Conservation (phyloP, 2,329 filamentous ascomycete genomes). For the Alternaria gansuensis region DNA sequence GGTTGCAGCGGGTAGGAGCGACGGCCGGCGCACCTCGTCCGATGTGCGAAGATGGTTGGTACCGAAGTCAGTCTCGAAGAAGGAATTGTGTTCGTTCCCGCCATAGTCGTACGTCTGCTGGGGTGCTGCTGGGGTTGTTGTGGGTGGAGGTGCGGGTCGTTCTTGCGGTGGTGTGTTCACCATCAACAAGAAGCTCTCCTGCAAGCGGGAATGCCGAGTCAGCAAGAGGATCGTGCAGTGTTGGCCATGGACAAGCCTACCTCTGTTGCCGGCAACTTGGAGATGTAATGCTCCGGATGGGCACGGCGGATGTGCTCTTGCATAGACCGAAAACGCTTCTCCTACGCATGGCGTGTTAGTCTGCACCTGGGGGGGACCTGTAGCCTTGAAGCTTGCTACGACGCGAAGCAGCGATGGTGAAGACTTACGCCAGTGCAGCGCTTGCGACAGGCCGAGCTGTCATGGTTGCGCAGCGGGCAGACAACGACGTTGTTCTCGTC, state of each 20-base stretch:
- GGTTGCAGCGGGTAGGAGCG: slow-evolving; percentile 72
- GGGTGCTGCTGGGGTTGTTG: slow-evolving; percentile 50
- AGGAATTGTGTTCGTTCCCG: slow-evolving; percentile 68
- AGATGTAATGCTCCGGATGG: slow-evolving; percentile 96
- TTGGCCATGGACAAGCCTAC: slow-evolving; percentile 10
- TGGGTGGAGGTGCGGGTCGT: slow-evolving; percentile 62
- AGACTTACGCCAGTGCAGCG: slow-evolving; percentile 94
- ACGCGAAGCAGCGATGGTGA: slow-evolving; percentile 19
- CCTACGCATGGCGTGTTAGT: slow-evolving; percentile 63
- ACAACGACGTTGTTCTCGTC: slow-evolving; percentile 96
- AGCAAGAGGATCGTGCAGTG: slow-evolving; percentile 8
- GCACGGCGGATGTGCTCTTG: slow-evolving; percentile 98
- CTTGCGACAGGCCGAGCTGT: slow-evolving; percentile 96
- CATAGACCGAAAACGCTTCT: slow-evolving; percentile 97
- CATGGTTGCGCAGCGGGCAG: slow-evolving; percentile 93
- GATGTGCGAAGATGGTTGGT: slow-evolving; percentile 72
- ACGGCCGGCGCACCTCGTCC: slow-evolving; percentile 73
- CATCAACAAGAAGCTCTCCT: slow-evolving; percentile 95
- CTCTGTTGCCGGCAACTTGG: slow-evolving; percentile 96
- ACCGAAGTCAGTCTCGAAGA: slow-evolving; percentile 72
- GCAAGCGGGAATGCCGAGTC: slow-evolving; percentile 3
- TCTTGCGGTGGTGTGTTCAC: slow-evolving; percentile 87
- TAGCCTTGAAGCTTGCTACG: slow-evolving; percentile 17
- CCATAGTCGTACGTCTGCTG: slow-evolving; percentile 57
- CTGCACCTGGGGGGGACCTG: slow-evolving; percentile 16